A percentile compares a stretch with the other conserved stretches of the same genome.
phyloP scores from a whole-genome alignment of 345 rosid species.

The Syzygium aromaticum region DNA sequence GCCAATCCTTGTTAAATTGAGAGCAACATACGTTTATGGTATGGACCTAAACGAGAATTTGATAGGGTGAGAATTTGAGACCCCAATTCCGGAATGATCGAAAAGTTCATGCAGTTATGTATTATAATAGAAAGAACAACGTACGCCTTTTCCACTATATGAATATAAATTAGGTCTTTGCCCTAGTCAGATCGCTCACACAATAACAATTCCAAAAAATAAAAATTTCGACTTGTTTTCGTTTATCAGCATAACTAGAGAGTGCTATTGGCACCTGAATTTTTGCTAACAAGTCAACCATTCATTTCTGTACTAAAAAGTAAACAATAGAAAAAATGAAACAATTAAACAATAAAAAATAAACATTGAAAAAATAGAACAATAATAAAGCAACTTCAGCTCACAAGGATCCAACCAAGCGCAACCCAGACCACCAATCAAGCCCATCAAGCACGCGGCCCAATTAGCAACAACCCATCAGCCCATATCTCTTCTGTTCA shows the following conservation, averaged over 20 bases:
- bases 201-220: neutral
- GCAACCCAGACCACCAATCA: neutral
- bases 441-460: neutral
- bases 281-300: neutral
- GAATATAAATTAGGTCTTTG: too few relatives aligned
- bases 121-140: neutral
- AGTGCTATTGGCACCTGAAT: accelerated
- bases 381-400: neutral
- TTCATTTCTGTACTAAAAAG: neutral
- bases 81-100: neutral
- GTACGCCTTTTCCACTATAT: neutral
- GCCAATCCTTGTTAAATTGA: neutral
- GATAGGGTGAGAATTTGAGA: neutral
- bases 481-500: neutral
- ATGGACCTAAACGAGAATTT: accelerated
- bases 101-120: too few relatives aligned
- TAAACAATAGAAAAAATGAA: neutral
- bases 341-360: neutral
- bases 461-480: neutral
- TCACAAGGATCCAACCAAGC: neutral
- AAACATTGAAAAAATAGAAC: neutral
- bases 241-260: neutral
- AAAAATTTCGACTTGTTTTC: neutral
- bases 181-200: neutral
- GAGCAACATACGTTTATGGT: neutral